Conservation (phyloP, 2,329 filamentous ascomycete genomes). For the Claviceps monticola region DNA sequence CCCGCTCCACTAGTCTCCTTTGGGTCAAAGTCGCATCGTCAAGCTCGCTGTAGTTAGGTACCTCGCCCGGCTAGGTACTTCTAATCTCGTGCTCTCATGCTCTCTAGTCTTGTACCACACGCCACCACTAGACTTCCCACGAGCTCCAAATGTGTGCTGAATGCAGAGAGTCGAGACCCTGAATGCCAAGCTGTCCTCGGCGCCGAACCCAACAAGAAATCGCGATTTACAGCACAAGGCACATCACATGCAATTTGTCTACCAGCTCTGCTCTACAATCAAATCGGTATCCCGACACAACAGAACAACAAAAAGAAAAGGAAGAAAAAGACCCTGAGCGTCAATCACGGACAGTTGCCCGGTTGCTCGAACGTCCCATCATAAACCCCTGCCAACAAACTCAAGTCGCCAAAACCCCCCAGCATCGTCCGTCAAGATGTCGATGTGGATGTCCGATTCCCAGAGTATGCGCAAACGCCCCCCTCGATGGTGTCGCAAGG, state of each 20-base stretch:
- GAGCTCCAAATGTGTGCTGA: too few species aligned
- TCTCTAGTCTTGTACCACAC: not conserved
- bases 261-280: not conserved
- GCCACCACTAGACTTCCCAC: too few species aligned
- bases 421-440: constrained; percentile 25
- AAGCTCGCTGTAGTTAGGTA: too few species aligned
- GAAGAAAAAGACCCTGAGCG: too few species aligned
- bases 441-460: constrained; percentile 92
- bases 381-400: not conserved
- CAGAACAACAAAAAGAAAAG: too few species aligned
- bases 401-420: not conserved
- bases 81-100: not conserved
- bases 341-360: too few species aligned
- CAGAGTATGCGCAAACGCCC: constrained; percentile 55
- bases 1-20: too few species aligned
- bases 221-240: not conserved
- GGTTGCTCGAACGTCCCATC: not conserved
- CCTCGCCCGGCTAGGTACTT: too few species aligned
- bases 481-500: not conserved
- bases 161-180: not conserved
- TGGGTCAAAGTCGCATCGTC: too few species aligned
- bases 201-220: not conserved
- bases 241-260: not conserved
- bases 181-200: not conserved
- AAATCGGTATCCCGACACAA: too few species aligned